Base-by-base conservation (phyloP, 176 grass and related monocot genomes). In the Aegilops bicornis region DNA sequence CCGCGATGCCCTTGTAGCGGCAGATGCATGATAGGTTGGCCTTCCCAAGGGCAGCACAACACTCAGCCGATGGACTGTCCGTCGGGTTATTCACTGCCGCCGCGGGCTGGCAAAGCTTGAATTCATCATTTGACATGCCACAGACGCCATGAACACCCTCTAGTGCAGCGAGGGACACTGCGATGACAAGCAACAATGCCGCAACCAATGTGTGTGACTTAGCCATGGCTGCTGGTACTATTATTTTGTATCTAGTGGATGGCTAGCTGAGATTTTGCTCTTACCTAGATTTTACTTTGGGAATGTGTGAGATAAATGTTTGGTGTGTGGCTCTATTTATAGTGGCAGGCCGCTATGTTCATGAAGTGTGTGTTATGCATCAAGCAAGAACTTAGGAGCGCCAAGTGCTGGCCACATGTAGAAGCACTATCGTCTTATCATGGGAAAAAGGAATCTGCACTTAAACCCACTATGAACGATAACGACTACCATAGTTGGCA, bases 1-100 rank as follows among this genome's bases (percentile, higher is more conserved):
- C 74, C 8, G 62, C 63, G 5, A 90, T 81, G 24, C 88, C 82
- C 35, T 79, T 80, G 73, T 96, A 96, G 0, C 87, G 90, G 82
- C 94, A 96, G 64, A 93, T 67, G 83, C 91, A 96, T 2, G 72
- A 65, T 0, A 93, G 88, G 74, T 93, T 89, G 2, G 91, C 94
- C 9, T 72, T 78, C 19, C 87, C 83, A 1, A 96, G 67, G 2
- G 89, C 94, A 0, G 67, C 61, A 0, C 91, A 96, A 24, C 94
- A 96, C 8, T 88, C 91, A 1, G 36, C 56, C 6, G 91, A 87
- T 0, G 91, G 94, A 30, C 56, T 79, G 10, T 71, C 61, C 0
- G 86, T 47, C 4, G 91, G 90, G 83, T 86, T 25, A 8, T 30
- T 59, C 3, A 79, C 88, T 0, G 81, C 82, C 7, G 87, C 93